Base-by-base conservation (phyloP, 192 early-diverging fungal genomes). In the Coemansia sp. region DNA sequence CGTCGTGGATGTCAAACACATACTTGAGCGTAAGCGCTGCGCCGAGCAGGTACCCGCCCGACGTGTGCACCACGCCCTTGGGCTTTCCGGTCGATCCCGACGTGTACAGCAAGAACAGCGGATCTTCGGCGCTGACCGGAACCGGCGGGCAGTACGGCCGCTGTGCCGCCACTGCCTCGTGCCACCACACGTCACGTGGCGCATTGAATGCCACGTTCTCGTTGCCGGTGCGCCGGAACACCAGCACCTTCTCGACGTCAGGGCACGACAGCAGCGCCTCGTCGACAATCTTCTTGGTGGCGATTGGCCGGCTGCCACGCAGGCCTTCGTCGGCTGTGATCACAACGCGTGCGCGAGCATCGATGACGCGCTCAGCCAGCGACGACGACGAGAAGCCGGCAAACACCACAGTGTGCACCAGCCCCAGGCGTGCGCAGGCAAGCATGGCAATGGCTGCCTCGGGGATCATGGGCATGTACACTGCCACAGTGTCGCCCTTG, bases 381-480 rank as follows among this genome's bases (percentile, higher is more conserved):
- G 94, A 92, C 34, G 93, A 90, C 42, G 95, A 86, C 38, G 92
- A 94, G 83, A 98, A 98, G 31, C 96, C 96, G 8, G 96, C 96
- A 86, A 98, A 98, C 62, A 98, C 89, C 46, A 98, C 96, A 19
- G 89, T 89, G 85, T 98, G 96, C 17, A 97, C 82, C 7, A 91
- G 86, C 50, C 96, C 94, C 44, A 98, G 88, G 36, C 94, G 84
- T 5, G 95, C 93, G 72, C 96, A 98, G 31, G 96, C 96, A 31
- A 98, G 85, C 89, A 98, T 93, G 14, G 96, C 87, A 44, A 92
- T 84, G 1, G 88, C 88, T 21, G 96, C 95, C 81, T 96, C 94
- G 57, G 96, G 96, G 34, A 94, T 86, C 93, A 96, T 96, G 50
- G 95, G 96, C 92, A 98, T 93, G 78, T 98, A 98, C 72, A 98